Evolutionary conservation across 2,329 filamentous ascomycete genomes (phyloP).

Genomic region (Passalora sequoiae): DNA sequence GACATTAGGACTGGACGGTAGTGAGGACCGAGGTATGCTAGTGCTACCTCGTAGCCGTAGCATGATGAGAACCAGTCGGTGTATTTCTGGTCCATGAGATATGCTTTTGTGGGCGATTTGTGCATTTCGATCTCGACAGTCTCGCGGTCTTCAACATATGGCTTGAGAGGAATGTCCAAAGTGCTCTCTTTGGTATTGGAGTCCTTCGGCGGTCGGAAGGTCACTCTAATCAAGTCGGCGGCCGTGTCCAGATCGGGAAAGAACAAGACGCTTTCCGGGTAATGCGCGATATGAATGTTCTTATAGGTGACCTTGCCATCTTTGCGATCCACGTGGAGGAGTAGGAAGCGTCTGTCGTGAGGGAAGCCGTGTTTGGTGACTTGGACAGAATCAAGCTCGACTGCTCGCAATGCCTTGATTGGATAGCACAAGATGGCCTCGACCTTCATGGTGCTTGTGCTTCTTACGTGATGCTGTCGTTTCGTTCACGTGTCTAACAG

Average conservation of each 20-base stretch:
- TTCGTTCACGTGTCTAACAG: background rate
- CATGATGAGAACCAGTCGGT: conserved; percentile 42
- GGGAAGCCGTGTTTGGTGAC: conserved; percentile 44
- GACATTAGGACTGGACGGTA: conserved; percentile 40
- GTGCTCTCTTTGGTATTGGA: conserved; percentile 18
- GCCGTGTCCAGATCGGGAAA: conserved; percentile 34
- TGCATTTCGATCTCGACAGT: conserved; percentile 42
- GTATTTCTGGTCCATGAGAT: conserved; percentile 40
- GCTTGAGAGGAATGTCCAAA: conserved; percentile 39
- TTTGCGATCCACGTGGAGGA: conserved; percentile 36
- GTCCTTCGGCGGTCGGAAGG: conserved; percentile 34
- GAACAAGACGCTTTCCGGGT: conserved; percentile 41
- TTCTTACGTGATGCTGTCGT: background rate
- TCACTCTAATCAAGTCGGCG: conserved; percentile 35
- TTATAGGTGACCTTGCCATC: conserved; percentile 28
- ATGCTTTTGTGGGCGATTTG: conserved; percentile 38
- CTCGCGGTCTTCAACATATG: conserved; percentile 34
- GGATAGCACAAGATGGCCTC: conserved; percentile 44
- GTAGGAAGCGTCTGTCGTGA: conserved; percentile 42
- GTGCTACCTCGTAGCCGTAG: conserved; percentile 41
- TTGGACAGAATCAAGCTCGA: conserved; percentile 35
- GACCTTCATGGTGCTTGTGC: conserved; percentile 23
- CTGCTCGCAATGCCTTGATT: conserved; percentile 43
- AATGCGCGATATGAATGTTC: conserved; percentile 41
- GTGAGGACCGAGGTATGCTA: conserved; percentile 42